Percentiles rank a stretch among this genome's conserved stretches.
phyloP scores from a whole-genome alignment of 306 rosid genomes.

The Notholithocarpus densiflorus region DNA sequence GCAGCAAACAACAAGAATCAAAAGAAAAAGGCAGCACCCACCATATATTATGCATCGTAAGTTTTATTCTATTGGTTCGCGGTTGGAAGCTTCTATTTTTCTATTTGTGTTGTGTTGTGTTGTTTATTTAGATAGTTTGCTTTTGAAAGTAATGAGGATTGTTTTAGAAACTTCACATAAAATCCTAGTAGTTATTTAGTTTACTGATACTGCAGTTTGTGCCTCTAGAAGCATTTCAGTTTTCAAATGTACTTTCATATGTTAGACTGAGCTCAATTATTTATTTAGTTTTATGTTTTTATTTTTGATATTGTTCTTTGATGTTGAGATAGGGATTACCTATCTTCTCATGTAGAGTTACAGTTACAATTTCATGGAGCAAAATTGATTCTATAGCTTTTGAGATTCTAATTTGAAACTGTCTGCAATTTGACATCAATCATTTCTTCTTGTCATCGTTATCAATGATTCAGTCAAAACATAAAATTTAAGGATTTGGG shows the following conservation, averaged over 20 bases:
- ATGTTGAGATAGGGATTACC: neutral
- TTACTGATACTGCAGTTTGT: neutral
- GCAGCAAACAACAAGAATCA: constrained; percentile 42
- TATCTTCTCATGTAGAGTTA: neutral
- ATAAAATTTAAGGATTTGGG: neutral
- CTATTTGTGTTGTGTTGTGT: neutral
- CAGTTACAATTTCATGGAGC: neutral
- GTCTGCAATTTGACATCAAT: neutral
- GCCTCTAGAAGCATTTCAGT: neutral
- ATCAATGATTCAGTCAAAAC: neutral
- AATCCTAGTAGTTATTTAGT: too few relatives aligned
- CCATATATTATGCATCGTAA: constrained; percentile 83
- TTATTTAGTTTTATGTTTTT: neutral
- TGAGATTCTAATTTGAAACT: neutral
- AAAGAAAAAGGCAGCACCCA: constrained; percentile 63
- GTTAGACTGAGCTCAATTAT: neutral
- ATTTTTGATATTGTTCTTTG: neutral
- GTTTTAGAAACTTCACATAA: neutral
- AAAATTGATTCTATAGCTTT: neutral
- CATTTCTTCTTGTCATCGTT: neutral
- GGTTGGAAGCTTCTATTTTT: neutral
- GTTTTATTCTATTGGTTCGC: constrained; percentile 21
- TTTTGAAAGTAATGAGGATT: neutral
- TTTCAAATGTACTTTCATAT: neutral
- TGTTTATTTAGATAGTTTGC: neutral